Evolutionary conservation across 2,329 filamentous ascomycete species (phyloP).

Genomic region (Ceratocystis lukuohia): DNA sequence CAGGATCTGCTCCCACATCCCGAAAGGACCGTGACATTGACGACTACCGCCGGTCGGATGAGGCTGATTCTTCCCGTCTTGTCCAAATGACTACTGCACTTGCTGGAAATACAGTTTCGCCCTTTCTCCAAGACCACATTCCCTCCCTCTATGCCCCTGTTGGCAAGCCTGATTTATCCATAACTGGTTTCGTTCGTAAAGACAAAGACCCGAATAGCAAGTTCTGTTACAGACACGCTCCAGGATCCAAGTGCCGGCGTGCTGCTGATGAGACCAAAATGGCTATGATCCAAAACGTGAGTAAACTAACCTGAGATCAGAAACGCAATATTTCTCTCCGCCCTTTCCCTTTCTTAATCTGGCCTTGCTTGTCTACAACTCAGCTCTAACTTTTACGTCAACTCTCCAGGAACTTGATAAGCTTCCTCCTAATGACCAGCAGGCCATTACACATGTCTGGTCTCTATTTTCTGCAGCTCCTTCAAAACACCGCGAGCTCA

Average conservation of each 20-base stretch:
- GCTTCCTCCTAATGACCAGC: constrained; percentile 72
- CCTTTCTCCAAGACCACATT: constrained; percentile 83
- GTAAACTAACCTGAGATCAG: constrained; percentile 25
- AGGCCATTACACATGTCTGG: constrained; percentile 95
- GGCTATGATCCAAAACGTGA: constrained; percentile 79
- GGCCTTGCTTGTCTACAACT: background rate
- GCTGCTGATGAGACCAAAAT: constrained; percentile 93
- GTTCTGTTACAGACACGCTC: constrained; percentile 89
- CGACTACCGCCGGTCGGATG: constrained; percentile 13
- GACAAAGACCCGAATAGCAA: constrained; percentile 60
- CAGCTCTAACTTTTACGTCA: background rate
- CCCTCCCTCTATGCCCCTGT: constrained; percentile 76
- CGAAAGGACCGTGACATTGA: constrained; percentile 11
- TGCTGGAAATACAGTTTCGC: constrained; percentile 65
- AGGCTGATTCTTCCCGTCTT: constrained; percentile 28
- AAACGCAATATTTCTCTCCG: background rate
- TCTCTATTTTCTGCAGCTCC: constrained; percentile 93
- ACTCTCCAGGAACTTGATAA: constrained; percentile 58
- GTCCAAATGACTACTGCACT: constrained; percentile 50
- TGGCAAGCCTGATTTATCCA: constrained; percentile 37
- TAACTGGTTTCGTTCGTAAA: constrained; percentile 22
- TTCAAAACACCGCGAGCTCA: constrained; percentile 82
- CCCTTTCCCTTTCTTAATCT: background rate
- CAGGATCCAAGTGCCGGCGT: constrained; percentile 83
- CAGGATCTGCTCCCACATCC: background rate